Base-by-base conservation (phyloP, 192 early-diverging fungal genomes). In the Linnemannia schmuckeri region DNA sequence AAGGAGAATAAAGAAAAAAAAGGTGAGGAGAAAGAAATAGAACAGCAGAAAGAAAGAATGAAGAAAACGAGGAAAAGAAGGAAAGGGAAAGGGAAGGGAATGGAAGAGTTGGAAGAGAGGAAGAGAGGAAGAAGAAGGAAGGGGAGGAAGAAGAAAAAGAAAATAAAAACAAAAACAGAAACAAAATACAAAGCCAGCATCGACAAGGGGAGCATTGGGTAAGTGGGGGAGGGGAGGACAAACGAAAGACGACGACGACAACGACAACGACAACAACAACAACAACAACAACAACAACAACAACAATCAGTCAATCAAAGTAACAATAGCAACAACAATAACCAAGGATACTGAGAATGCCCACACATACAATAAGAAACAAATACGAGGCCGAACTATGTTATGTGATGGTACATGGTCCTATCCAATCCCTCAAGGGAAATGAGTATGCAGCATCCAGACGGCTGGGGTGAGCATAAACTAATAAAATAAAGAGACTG, bases 151-250 rank as follows among this genome's bases (percentile, higher is more conserved):
- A 17, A 52, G 18, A 22, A 27, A 18, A 38, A n/a, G 35, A 61
- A 77, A 68, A 78, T 2, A 70, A 69, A 78, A 47, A 70, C 68
- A 69, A 78, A 68, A 55, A 46, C 17, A 70, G 68, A 77, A 78
- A 78, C n/a, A 22, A 63, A 63, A 63, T 63, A 63, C 61, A 63
- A 63, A 63, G 61, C 61, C 61, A 63, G 61, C 61, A 63, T 33
- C 27, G 61, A 27, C 61, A 33, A 57, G 5, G 55, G 61, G 61
- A 33, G 30, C 61, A 63, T 63, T 61, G 10, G 10, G 44, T 46
- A 13, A 46, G 44, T 46, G 1, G 44, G 44, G 44, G 44, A 46
- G 10, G 10, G 30, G 27, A 33, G n/a, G 61, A 63, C n/a, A 63
- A 30, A 30, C 57, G 42, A 46, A 46, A 46, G 27, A 63, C 61